Percentiles rank a stretch among this genome's conserved stretches.
These are phyloP conservation scores for Paratinospora sagittata DNA, from an alignment of 164 flowering plant genomes.

Conservation along the genomic window DNA sequence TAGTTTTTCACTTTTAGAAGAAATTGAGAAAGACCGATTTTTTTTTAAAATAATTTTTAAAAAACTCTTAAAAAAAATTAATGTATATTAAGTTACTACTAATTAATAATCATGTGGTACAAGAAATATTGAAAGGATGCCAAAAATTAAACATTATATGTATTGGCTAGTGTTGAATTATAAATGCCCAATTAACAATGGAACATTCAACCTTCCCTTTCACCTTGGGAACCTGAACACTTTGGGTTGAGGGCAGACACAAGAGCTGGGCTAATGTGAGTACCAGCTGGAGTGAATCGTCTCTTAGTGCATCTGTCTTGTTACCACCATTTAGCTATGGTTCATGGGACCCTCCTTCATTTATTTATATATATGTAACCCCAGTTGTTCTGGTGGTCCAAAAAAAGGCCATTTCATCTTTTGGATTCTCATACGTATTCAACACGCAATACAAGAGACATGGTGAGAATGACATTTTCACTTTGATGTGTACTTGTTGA, in stretches of 20 bases:
- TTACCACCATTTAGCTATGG: not conserved
- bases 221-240: constrained; percentile 4
- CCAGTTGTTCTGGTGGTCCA: not conserved
- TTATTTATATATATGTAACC: not conserved
- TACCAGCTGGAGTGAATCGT: constrained; percentile 8
- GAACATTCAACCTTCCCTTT: not conserved
- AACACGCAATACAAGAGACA: not conserved
- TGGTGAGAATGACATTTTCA: not conserved
- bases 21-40: too few relatives aligned
- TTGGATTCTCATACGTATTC: not conserved
- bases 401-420: not conserved
- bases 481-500: not conserved
- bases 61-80: too few relatives aligned
- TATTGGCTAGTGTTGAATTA: too few relatives aligned
- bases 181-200: too few relatives aligned
- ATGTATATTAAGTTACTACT: too few relatives aligned
- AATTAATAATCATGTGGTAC: too few relatives aligned
- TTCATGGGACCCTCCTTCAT: not conserved
- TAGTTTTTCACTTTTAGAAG: too few relatives aligned
- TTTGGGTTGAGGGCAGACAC: not conserved
- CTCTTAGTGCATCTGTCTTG: constrained; percentile 1
- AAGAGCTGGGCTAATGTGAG: not conserved
- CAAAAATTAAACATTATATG: too few relatives aligned
- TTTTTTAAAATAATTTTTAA: too few relatives aligned
- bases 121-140: too few relatives aligned